Evolutionary conservation across 2,329 filamentous ascomycete species (phyloP).

Genomic region (Colletotrichum euphorbiae): DNA sequence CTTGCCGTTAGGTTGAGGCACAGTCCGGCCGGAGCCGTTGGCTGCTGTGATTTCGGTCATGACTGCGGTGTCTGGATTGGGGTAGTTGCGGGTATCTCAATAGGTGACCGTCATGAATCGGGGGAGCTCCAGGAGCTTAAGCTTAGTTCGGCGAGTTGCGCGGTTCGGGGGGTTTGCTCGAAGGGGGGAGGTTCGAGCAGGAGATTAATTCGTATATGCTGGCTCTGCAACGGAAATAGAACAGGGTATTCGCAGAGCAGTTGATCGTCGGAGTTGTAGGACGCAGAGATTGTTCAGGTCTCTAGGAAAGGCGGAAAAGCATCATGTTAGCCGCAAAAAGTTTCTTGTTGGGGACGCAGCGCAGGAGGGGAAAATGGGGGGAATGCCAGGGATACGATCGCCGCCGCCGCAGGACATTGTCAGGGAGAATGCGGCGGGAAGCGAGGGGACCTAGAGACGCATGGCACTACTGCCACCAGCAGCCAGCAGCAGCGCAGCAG

Average conservation of each 20-base stretch:
- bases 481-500: background rate
- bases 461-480: background rate
- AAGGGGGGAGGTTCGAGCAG: conserved; percentile 37
- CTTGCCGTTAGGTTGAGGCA: conserved; percentile 67
- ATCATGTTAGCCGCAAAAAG: conserved; percentile 32
- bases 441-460: background rate
- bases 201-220: conserved; percentile 33
- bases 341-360: conserved; percentile 36
- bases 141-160: conserved; percentile 23
- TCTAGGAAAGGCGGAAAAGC: conserved; percentile 23
- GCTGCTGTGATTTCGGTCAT: conserved; percentile 63
- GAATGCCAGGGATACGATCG: conserved; percentile 32
- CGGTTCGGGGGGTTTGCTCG: conserved; percentile 21
- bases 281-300: conserved; percentile 38
- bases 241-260: conserved; percentile 35
- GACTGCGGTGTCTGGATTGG: conserved; percentile 43
- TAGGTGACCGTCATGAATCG: conserved; percentile 40
- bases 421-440: conserved; percentile 6
- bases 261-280: conserved; percentile 29
- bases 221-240: conserved; percentile 33
- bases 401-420: conserved; percentile 19
- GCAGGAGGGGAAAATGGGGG: conserved; percentile 25
- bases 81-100: conserved; percentile 38
- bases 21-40: conserved; percentile 59
- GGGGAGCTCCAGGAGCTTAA: conserved; percentile 37